Evolutionary conservation across 2,329 filamentous ascomycete species (phyloP).

Genomic region (Trichophyton benhamiae): DNA sequence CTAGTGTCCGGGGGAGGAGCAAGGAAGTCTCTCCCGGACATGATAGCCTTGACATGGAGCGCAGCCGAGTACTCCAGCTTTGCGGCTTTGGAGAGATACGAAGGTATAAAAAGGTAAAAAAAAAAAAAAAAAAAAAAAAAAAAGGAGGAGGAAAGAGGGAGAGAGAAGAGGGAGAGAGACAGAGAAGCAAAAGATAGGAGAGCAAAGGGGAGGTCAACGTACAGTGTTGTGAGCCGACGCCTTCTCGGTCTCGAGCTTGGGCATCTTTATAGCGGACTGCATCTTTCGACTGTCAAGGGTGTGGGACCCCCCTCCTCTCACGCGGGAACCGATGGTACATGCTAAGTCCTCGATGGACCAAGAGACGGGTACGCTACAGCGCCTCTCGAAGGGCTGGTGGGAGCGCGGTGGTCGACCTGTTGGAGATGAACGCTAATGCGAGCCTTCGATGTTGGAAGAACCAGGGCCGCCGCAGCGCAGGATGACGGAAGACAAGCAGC

Average conservation of each 20-base stretch:
- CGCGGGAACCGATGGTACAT: not conserved
- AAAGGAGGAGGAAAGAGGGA: no score
- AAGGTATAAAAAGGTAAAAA: not conserved
- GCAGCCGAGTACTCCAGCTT: not conserved
- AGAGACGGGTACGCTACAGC: not conserved
- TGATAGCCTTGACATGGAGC: not conserved
- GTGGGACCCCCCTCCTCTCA: not conserved
- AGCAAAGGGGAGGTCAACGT: not conserved
- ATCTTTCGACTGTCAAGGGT: not conserved
- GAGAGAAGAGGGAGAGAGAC: not conserved
- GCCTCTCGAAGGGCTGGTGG: not conserved
- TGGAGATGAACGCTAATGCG: not conserved
- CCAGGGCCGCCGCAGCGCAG: not conserved
- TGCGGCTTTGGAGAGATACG: not conserved
- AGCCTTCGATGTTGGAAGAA: not conserved
- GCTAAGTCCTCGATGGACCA: not conserved
- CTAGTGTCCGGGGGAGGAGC: not conserved
- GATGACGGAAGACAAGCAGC: not conserved
- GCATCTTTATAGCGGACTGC: constrained; percentile 3
- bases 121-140: not conserved
- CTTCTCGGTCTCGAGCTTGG: constrained; percentile 1
- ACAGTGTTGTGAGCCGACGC: constrained; percentile 2
- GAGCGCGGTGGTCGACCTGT: not conserved
- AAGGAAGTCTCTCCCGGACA: not conserved
- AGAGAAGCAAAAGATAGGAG: not conserved